Base-by-base conservation (phyloP, 164 flowering plant genomes). In the Nymphaea colorata region DNA sequence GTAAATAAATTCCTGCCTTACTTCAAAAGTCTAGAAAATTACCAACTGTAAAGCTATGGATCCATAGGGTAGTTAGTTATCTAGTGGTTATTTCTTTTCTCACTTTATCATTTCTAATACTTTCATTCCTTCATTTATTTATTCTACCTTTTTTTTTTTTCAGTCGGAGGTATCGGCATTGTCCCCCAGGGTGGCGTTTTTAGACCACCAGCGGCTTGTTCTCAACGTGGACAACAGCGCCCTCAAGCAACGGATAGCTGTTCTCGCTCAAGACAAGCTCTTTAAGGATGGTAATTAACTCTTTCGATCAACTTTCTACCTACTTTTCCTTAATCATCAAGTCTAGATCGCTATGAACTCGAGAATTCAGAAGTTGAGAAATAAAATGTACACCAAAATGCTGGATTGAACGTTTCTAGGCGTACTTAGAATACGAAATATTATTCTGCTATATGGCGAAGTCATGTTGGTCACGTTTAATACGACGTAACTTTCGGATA, bases 161-260 rank as follows among this genome's bases (percentile, higher is more conserved):
- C 15, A 90, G 96, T 76, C 80, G 5, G 90, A 90, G 71, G 93
- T 90, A 12, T 86, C 90, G 0, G 84, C 84, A 74, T 78, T 90
- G 71, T 86, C 90, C 14, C 93, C 93, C 3, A 73, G 93, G 36
- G 96, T 90, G 43, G 91, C 91, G 59, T 90, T 76, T 67, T 74
- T 87, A 25, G 91, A 90, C 66, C 93, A 90, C 74, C 96, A 90
- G 53, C 80, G 96, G 36, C 71, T 87, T 77, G 78, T 86, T 69
- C 86, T 90, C 15, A 87, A 82, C 65, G 85, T 90, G 6, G 91
- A 90, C 68, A 90, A 90, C 43, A 82, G 90, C 63, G 83, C 91
- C 10, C 82, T 90, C 6, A 90, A 87, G 82, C 93, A 90, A 80
- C 66, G 89, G 61, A 90, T 90, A 18, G 91, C 96, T 7, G 91